Conservation (phyloP, 176 grass and related monocot genomes). For the Paspalum vaginatum region DNA sequence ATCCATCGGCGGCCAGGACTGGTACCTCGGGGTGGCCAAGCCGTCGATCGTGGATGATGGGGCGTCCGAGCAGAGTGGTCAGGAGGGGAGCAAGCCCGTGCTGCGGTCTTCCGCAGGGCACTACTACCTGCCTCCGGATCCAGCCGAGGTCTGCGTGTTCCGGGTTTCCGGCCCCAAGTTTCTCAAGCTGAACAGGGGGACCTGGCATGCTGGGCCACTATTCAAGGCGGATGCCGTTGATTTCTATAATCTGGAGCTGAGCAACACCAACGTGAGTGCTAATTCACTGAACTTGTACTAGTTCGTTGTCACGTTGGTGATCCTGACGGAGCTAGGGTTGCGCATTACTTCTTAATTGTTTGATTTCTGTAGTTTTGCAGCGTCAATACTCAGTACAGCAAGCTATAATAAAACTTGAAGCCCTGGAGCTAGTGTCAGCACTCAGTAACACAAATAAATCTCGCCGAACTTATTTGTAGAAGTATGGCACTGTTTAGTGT, state of each 20-base stretch:
- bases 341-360: not conserved
- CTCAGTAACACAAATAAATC: not conserved
- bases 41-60: constrained; percentile 68
- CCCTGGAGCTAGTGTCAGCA: not conserved
- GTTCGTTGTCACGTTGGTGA: not conserved
- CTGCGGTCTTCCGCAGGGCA: constrained; percentile 59
- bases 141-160: constrained; percentile 76
- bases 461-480: not conserved
- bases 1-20: constrained; percentile 74
- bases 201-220: constrained; percentile 92
- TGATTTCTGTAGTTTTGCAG: not conserved
- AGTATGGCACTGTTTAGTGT: not conserved
- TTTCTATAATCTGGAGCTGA: constrained; percentile 98
- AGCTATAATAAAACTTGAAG: not conserved
- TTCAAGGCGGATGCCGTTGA: constrained; percentile 75
- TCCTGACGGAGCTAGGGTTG: not conserved
- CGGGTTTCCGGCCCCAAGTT: constrained; percentile 82
- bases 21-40: constrained; percentile 87
- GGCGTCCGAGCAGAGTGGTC: constrained; percentile 33
- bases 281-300: not conserved
- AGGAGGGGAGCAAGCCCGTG: constrained; percentile 44
- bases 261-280: constrained; percentile 91
- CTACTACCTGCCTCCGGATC: constrained; percentile 69
- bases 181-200: constrained; percentile 83
- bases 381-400: not conserved